Evolutionary conservation across 169 alveolate species (phyloP), one percentile per base, ranked within the genome.

Genomic region (Condylostoma magnum): DNA sequence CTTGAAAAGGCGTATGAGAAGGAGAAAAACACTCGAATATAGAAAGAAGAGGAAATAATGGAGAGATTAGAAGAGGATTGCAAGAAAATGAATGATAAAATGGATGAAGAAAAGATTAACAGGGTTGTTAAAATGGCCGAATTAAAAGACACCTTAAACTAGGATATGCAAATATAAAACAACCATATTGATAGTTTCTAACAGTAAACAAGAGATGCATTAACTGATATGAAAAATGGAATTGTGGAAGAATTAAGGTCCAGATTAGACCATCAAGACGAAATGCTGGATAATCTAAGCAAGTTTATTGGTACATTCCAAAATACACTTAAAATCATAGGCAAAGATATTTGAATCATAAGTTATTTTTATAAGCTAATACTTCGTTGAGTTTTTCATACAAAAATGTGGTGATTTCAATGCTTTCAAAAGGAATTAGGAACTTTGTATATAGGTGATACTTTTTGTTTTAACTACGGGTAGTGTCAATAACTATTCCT

Each of bases 261-360:
- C 50, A 81, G 96, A 79, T 82, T 91, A 28, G 88, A 82, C 22
- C 87, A 87, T 43, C 84, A 91, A 73, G 88, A 84, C 60, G 78
- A 81, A 63, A 83, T 91, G 10, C 79, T 91, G 33, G 96, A 91
- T 74, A 91, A 87, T 77, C 54, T 91, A 52, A 71, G 88, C 31
- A 83, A 83, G 66, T 81, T 85, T 34, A 85, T 91, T 47, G 87
- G 86, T 70, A 87, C 93, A 1, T 83, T 91, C 79, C 91, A 91
- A 75, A 93, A 91, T 54, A 91, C 96, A n/a, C 78, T 91, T 75
- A 91, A 87, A 57, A 83, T 87, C 33, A 83, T 91, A 48, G 94
- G 96, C 22, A 82, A 91, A 67, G 92, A 84, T 56, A 85, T 83
- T n/a, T 60, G n/a, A n/a, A n/a, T n/a, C n/a, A n/a, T n/a, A n/a